A percentile compares a stretch with the other conserved stretches of the same genome.
These are phyloP conservation scores for Elongisporangium senticosum DNA, from an alignment of 352 stramenopile genomes.

Conservation along the genomic window DNA sequence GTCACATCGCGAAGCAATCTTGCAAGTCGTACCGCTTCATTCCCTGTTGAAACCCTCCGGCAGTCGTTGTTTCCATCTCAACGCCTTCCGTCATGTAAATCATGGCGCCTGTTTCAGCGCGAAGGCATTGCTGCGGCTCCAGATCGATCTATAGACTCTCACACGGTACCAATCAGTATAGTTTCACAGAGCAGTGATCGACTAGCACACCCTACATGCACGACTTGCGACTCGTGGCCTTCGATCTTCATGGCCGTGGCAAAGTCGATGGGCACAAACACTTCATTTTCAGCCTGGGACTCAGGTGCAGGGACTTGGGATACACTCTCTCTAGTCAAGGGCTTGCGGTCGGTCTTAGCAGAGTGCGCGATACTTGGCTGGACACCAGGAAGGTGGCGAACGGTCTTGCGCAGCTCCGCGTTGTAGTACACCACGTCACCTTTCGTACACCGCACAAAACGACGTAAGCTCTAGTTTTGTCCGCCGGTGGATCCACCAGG, in stretches of 20 bases:
- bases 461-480: not conserved
- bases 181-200: not conserved
- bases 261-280: conserved; percentile 81
- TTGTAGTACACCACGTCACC: conserved; percentile 68
- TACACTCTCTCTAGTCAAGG: not conserved
- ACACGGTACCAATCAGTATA: not conserved
- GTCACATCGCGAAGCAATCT: conserved; percentile 31
- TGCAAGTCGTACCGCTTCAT: conserved; percentile 72
- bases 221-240: conserved; percentile 82
- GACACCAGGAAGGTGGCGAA: conserved; percentile 41
- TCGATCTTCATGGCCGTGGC: conserved; percentile 70
- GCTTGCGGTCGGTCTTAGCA: conserved; percentile 12
- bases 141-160: conserved; percentile 63
- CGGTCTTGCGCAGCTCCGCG: conserved; percentile 46
- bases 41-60: conserved; percentile 85
- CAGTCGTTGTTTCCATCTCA: conserved; percentile 87
- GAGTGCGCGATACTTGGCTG: conserved; percentile 5
- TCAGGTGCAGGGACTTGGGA: not conserved
- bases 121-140: conserved; percentile 86
- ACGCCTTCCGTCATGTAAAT: conserved; percentile 95
- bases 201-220: conserved; percentile 38
- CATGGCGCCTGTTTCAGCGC: conserved; percentile 91
- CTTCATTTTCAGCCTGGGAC: conserved; percentile 41
- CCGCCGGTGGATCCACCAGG: not conserved
- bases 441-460: conserved; percentile 10